Evolutionary conservation across 768 basidiomycete species (phyloP).

Genomic region (Auriscalpium microsporum): DNA sequence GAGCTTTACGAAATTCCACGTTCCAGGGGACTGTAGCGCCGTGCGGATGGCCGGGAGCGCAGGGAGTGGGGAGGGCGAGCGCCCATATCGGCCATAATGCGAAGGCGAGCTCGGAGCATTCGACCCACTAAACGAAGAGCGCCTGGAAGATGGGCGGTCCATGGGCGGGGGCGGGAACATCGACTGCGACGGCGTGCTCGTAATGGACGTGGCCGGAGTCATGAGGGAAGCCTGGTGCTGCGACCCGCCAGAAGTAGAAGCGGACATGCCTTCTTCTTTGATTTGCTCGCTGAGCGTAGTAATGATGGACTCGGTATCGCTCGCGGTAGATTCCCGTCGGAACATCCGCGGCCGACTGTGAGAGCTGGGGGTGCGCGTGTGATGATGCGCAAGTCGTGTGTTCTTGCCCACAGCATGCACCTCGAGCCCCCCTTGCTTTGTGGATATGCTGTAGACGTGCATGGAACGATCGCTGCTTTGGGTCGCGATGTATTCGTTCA

Average conservation of each 20-base stretch:
- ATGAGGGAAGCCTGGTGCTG: constrained; percentile 29
- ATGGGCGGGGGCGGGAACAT: constrained; percentile 59
- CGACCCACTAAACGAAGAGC: constrained; percentile 67
- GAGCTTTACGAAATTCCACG: constrained; percentile 66
- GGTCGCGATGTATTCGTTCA: constrained; percentile 95
- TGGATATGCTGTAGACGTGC: constrained; percentile 83
- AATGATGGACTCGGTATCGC: constrained; percentile 62
- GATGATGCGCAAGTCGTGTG: constrained; percentile 62
- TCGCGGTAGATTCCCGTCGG: constrained; percentile 64
- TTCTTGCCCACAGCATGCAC: constrained; percentile 90
- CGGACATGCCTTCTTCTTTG: constrained; percentile 37
- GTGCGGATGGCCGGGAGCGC: constrained; percentile 90
- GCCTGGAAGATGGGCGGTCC: constrained; percentile 54
- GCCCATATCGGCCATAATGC: constrained; percentile 54
- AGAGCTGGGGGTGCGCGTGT: constrained; percentile 61
- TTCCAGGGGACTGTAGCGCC: constrained; percentile 36
- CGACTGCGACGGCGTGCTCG: constrained; percentile 52
- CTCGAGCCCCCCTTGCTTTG: constrained; percentile 75
- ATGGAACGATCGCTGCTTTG: constrained; percentile 95
- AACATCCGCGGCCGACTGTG: constrained; percentile 49
- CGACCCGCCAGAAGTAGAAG: constrained; percentile 20
- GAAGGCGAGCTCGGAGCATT: constrained; percentile 71
- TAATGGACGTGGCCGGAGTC: constrained; percentile 62
- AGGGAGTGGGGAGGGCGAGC: constrained; percentile 85
- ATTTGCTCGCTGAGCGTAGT: constrained; percentile 45